Conservation (phyloP, 2,329 filamentous ascomycete genomes). For the Aspergillus melleus region DNA sequence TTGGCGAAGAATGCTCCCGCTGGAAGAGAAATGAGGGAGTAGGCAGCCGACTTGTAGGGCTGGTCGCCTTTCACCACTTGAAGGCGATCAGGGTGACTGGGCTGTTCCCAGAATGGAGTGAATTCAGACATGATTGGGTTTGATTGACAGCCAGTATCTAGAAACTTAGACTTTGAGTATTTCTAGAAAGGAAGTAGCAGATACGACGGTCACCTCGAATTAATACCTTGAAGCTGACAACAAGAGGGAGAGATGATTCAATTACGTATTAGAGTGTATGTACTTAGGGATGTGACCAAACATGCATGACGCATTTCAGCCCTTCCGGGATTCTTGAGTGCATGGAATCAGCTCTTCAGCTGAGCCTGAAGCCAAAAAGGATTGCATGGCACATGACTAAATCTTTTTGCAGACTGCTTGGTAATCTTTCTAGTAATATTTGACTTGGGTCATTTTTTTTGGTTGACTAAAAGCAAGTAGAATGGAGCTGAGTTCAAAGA, state of each 20-base stretch:
- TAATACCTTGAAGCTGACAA: not conserved
- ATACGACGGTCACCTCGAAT: not conserved
- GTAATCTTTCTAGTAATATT: no score
- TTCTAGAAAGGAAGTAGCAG: not conserved
- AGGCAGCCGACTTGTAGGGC: not conserved
- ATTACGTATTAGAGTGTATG: no score
- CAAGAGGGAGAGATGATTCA: not conserved
- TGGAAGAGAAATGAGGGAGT: not conserved
- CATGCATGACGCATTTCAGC: no score
- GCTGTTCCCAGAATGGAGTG: conserved; percentile 1
- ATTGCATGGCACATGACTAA: no score
- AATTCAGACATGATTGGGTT: not conserved
- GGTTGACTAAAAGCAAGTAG: no score
- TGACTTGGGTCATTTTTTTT: no score
- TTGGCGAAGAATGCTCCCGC: conserved; percentile 4
- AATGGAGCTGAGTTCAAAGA: no score
- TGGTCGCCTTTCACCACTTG: not conserved
- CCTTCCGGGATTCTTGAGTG: no score
- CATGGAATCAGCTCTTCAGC: no score
- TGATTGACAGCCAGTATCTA: not conserved
- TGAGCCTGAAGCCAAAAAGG: no score
- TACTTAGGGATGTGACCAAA: no score
- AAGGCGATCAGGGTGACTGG: not conserved
- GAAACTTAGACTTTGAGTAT: not conserved
- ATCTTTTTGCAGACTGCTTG: no score